Percentiles rank a stretch among this genome's conserved stretches.
Evolutionary conservation across 2,329 filamentous ascomycete genomes (phyloP).

Genomic region (Penicillium sp.): DNA sequence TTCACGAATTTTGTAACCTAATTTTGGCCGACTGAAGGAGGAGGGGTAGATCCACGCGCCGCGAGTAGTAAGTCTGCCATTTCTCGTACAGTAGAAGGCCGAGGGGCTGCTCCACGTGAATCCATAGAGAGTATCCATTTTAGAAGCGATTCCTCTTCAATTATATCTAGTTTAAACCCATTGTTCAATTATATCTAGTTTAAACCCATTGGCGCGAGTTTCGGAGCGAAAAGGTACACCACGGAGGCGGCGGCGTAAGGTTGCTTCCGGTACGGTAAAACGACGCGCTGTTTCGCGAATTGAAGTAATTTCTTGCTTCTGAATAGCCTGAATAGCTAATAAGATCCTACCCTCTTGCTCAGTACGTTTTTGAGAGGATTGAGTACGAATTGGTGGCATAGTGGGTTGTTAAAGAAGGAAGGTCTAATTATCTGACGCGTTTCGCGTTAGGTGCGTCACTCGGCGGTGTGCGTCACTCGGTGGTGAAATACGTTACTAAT

Average conservation of each 20-base stretch:
- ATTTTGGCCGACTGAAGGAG: neutral
- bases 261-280: neutral
- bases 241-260: neutral
- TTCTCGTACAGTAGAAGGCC: too few relatives aligned
- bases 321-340: constrained; percentile 2
- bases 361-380: neutral
- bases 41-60: neutral
- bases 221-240: neutral
- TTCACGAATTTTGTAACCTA: too few relatives aligned
- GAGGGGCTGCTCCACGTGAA: too few relatives aligned
- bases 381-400: constrained; percentile 1
- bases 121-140: constrained; percentile 2
- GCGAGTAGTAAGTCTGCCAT: constrained; percentile 1
- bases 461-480: too few relatives aligned
- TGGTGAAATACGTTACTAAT: too few relatives aligned
- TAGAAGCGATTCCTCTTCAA: constrained; percentile 3
- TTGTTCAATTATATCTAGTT: too few relatives aligned
- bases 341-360: constrained; percentile 1
- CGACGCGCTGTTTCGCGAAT: neutral
- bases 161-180: too few relatives aligned
- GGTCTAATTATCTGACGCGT: too few relatives aligned
- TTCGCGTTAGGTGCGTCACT: too few relatives aligned
- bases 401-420: neutral
- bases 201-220: neutral
- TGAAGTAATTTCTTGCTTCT: neutral